A percentile compares a stretch with the other conserved stretches of the same genome.
These are phyloP conservation scores for Sarocladium kiliense DNA, from an alignment of 2,329 filamentous ascomycete species.

Conservation along the genomic window DNA sequence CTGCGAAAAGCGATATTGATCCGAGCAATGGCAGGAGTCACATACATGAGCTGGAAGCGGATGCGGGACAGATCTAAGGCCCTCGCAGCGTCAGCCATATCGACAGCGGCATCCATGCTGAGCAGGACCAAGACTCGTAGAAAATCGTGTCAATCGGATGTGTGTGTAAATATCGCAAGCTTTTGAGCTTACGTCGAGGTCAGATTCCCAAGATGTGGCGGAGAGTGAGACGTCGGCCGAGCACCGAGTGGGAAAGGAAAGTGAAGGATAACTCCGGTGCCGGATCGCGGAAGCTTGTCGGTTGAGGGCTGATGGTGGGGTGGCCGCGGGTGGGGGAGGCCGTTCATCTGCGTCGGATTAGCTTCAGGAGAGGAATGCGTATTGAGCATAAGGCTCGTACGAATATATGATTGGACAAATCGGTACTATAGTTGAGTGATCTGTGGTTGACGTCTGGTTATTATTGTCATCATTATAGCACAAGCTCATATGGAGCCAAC, in stretches of 20 bases:
- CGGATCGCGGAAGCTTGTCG: conserved; percentile 1
- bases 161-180: no score
- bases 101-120: conserved; percentile 83
- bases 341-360: neutral
- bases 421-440: no score
- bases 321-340: no score
- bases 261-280: neutral
- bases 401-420: no score
- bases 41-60: conserved; percentile 87
- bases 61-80: conserved; percentile 89
- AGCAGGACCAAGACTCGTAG: neutral
- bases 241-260: neutral
- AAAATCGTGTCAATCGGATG: neutral
- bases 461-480: no score
- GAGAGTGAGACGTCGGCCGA: neutral
- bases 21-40: conserved; percentile 1
- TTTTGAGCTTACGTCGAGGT: no score
- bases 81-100: conserved; percentile 77
- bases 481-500: no score
- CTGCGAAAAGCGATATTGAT: neutral
- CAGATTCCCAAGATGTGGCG: no score
- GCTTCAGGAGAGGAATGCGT: no score
- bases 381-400: no score
- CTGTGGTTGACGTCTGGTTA: no score
- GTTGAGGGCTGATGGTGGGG: neutral